phyloP scores from a whole-genome alignment of 345 rosid species.

The Excoecaria agallocha region DNA sequence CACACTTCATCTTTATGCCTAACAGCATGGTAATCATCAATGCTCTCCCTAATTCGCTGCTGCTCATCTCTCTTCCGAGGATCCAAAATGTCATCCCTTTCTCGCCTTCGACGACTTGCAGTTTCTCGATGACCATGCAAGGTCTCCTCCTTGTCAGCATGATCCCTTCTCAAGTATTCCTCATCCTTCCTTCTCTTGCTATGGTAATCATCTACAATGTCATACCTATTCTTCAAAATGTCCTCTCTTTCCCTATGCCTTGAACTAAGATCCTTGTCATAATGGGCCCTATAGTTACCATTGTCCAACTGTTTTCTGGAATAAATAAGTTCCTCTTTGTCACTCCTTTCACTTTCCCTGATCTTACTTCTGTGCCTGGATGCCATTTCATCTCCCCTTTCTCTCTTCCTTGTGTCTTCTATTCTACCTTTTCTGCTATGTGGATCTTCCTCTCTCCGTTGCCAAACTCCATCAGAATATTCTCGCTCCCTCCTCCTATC shows the following conservation, averaged over 20 bases:
- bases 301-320: constrained; percentile 73
- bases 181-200: constrained; percentile 79
- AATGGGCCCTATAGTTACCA: constrained; percentile 51
- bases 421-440: constrained; percentile 52
- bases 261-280: constrained; percentile 53
- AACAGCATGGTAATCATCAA: constrained; percentile 62
- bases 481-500: constrained; percentile 71
- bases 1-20: constrained; percentile 77
- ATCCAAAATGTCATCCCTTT: constrained; percentile 69
- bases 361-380: constrained; percentile 68
- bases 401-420: constrained; percentile 73
- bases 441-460: constrained; percentile 60
- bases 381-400: constrained; percentile 62
- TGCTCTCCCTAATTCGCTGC: constrained; percentile 67
- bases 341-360: constrained; percentile 61
- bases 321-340: constrained; percentile 59
- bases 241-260: constrained; percentile 63
- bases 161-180: constrained; percentile 59
- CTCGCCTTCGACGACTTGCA: constrained; percentile 62
- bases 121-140: constrained; percentile 61
- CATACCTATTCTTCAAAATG: constrained; percentile 51
- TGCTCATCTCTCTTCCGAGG: constrained; percentile 73
- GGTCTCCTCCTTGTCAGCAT: constrained; percentile 58
- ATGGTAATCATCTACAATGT: constrained; percentile 55
- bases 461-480: constrained; percentile 54